Evolutionary conservation across 2,329 filamentous ascomycete genomes (phyloP).

Genomic region (Ustulina deusta): DNA sequence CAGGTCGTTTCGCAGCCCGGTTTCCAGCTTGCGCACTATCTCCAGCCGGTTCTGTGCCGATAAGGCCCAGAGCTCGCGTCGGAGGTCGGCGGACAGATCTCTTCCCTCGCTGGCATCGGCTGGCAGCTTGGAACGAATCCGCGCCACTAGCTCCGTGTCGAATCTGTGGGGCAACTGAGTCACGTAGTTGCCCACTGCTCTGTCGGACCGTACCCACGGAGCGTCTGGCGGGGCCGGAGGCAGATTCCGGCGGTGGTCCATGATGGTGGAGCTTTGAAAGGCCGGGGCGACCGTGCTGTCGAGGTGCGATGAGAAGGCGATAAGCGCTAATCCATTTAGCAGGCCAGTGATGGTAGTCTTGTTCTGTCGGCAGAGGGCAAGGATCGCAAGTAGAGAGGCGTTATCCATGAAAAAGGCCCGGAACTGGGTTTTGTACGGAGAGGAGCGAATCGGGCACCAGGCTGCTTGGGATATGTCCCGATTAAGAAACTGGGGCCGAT

Average conservation of each 20-base stretch:
- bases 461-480: conserved; percentile 37
- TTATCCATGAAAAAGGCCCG: conserved; percentile 39
- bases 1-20: conserved; percentile 50
- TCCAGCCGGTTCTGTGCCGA: conserved; percentile 48
- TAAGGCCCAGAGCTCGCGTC: conserved; percentile 35
- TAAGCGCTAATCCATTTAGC: conserved; percentile 36
- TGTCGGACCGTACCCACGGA: conserved; percentile 28
- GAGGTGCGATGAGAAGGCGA: conserved; percentile 34
- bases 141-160: conserved; percentile 30
- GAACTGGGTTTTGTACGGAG: conserved; percentile 42
- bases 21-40: conserved; percentile 47
- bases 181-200: conserved; percentile 42
- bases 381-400: conserved; percentile 20
- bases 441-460: conserved; percentile 39
- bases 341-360: conserved; percentile 43
- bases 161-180: conserved; percentile 36
- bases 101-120: neutral
- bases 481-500: conserved; percentile 27
- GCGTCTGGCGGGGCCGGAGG: conserved; percentile 22
- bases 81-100: conserved; percentile 30
- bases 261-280: conserved; percentile 30
- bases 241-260: conserved; percentile 39
- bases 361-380: conserved; percentile 38
- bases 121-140: conserved; percentile 33
- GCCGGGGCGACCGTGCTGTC: conserved; percentile 23